Conservation (phyloP, 768 basidiomycete species). For the Suillus decipiens region DNA sequence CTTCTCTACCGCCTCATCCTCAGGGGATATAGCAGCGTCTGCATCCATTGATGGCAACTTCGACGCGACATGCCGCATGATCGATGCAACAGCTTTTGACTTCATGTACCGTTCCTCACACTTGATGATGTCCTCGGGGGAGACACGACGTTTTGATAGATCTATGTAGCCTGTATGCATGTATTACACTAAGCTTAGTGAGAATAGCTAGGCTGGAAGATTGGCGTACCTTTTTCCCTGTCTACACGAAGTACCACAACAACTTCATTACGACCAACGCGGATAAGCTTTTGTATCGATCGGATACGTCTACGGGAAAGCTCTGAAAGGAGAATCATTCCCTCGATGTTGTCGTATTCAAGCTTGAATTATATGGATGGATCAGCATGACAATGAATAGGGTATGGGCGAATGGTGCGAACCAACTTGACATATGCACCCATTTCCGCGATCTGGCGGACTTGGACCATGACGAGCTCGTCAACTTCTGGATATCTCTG, state of each 20-base stretch:
- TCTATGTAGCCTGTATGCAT: conserved; percentile 85
- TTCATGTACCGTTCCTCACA: conserved; percentile 99
- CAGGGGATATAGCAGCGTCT: conserved; percentile 17
- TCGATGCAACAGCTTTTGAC: conserved; percentile 92
- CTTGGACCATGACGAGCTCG: conserved; percentile 99
- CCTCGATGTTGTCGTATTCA: conserved; percentile 98
- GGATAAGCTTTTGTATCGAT: conserved; percentile 96
- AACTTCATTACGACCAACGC: conserved; percentile 97
- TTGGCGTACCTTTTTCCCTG: conserved; percentile 88
- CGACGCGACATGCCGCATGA: conserved; percentile 88
- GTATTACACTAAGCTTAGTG: conserved; percentile 5
- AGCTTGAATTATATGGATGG: conserved; percentile 51
- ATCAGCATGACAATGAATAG: background rate
- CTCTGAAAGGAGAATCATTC: conserved; percentile 99
- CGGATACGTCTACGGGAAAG: conserved; percentile 94
- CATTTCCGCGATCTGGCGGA: conserved; percentile 99
- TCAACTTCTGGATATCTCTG: conserved; percentile 95
- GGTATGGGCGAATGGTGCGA: conserved; percentile 30
- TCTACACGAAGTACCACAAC: conserved; percentile 98
- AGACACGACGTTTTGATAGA: conserved; percentile 96
- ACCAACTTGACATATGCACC: conserved; percentile 99
- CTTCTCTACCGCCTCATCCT: conserved; percentile 43
- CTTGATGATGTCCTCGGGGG: conserved; percentile 97
- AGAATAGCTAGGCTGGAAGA: background rate
- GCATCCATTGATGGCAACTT: conserved; percentile 57